These are phyloP conservation scores for Wallacemonas sp. DNA, from an alignment of 208 protist genomes.

Conservation along the genomic window DNA sequence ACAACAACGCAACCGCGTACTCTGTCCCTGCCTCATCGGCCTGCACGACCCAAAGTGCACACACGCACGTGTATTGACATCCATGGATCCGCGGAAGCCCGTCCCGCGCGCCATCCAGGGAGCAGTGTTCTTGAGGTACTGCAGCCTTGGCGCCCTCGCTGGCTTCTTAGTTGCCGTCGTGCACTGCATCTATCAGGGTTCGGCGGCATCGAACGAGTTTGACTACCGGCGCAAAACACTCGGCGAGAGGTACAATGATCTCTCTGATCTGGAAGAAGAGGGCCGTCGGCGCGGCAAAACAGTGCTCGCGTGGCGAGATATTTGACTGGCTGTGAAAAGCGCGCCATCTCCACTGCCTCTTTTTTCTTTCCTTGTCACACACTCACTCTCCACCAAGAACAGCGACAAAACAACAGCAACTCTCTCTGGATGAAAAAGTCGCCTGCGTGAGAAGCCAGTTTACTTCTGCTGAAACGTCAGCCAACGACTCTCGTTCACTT, in stretches of 20 bases:
- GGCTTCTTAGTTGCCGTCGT: background rate
- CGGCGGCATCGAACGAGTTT: background rate
- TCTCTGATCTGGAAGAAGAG: conserved; percentile 6
- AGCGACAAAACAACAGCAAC: background rate
- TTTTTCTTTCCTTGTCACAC: no score
- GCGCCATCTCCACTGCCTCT: no score
- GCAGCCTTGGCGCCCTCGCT: background rate
- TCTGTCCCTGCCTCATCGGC: no score
- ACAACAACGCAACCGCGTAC: no score
- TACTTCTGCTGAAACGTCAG: no score
- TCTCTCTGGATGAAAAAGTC: background rate
- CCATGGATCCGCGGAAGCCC: background rate
- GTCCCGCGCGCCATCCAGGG: background rate
- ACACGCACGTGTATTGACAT: background rate
- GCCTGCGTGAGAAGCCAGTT: no score
- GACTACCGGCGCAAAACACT: conserved; percentile 3
- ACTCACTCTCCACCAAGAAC: background rate
- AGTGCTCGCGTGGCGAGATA: background rate
- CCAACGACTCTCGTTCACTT: no score
- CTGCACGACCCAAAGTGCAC: no score
- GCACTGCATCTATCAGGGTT: conserved; percentile 8
- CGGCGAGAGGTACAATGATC: background rate
- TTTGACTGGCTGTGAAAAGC: background rate
- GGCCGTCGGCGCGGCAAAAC: conserved; percentile 1
- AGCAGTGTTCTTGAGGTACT: conserved; percentile 2